phyloP scores from a whole-genome alignment of 176 grass and related monocot species.

The Oryza meyeriana region DNA sequence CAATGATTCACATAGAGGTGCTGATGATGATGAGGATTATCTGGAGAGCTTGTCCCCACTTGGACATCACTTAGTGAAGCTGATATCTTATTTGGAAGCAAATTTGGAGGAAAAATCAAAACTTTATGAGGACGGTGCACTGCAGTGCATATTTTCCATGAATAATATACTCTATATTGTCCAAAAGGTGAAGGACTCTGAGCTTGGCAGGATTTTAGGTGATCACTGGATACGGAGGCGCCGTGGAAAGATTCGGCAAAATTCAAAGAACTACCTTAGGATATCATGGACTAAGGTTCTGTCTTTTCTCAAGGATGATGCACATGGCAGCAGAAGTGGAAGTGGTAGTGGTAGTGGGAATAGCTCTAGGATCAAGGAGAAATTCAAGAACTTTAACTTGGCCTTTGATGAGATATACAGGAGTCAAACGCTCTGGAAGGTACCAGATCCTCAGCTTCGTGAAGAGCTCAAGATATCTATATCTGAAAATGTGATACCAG shows the following conservation, averaged over 20 bases:
- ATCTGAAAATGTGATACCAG: slow-evolving; percentile 91
- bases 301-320: slow-evolving; percentile 88
- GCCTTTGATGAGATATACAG: slow-evolving; percentile 90
- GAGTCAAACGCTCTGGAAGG: slow-evolving; percentile 86
- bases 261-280: slow-evolving; percentile 80
- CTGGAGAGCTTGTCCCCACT: slow-evolving; percentile 68
- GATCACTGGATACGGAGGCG: slow-evolving; percentile 79
- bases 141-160: slow-evolving; percentile 95
- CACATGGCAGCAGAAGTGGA: slow-evolving; percentile 39
- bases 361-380: slow-evolving; percentile 79
- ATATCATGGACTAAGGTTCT: slow-evolving; percentile 88
- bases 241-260: slow-evolving; percentile 77
- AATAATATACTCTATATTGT: slow-evolving; percentile 91
- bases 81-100: slow-evolving; percentile 88
- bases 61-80: slow-evolving; percentile 51
- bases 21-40: slow-evolving; percentile 56
- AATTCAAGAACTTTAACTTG: slow-evolving; percentile 89
- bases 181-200: slow-evolving; percentile 84
- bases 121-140: slow-evolving; percentile 77
- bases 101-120: slow-evolving; percentile 93
- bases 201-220: slow-evolving; percentile 83
- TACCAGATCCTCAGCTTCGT: slow-evolving; percentile 75
- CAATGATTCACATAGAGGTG: slow-evolving; percentile 18
- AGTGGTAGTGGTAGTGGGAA: slow-evolving; percentile 60
- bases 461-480: slow-evolving; percentile 98